These are phyloP conservation scores for Waltergamsia citrina DNA, from an alignment of 2,329 filamentous ascomycete species.

Conservation along the genomic window DNA sequence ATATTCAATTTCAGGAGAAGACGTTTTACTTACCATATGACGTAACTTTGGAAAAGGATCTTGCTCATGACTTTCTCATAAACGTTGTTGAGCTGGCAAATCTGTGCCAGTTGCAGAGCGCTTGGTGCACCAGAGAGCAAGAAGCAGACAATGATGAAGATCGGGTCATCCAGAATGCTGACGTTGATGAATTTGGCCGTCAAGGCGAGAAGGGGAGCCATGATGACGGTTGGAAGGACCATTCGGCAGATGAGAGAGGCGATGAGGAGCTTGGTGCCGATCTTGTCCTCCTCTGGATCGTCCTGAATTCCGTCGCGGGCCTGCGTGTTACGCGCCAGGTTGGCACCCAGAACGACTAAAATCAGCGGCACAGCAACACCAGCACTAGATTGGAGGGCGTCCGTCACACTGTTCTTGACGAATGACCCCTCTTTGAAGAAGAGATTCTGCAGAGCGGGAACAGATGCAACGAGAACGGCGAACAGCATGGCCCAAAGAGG, in stretches of 20 bases:
- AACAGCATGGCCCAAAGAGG: conserved; percentile 87
- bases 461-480: conserved; percentile 76
- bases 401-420: conserved; percentile 84
- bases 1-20: conserved; percentile 2
- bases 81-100: conserved; percentile 96
- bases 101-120: conserved; percentile 90
- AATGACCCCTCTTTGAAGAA: conserved; percentile 90
- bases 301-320: conserved; percentile 51
- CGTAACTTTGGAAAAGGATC: conserved; percentile 46
- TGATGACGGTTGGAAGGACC: conserved; percentile 82
- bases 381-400: conserved; percentile 75
- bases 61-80: conserved; percentile 82
- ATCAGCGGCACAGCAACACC: conserved; percentile 92
- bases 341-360: conserved; percentile 88
- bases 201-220: conserved; percentile 82
- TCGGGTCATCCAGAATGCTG: conserved; percentile 93
- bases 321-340: conserved; percentile 85
- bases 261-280: conserved; percentile 69
- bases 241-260: conserved; percentile 84
- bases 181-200: conserved; percentile 85
- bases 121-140: conserved; percentile 88
- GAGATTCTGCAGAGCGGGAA: conserved; percentile 69
- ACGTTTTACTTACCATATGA: conserved; percentile 66
- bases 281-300: conserved; percentile 60
- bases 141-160: conserved; percentile 97